Percentiles rank a stretch among this genome's conserved stretches.
These are phyloP conservation scores for Fraxinus baroniana DNA, from an alignment of 305 asterid genomes.

Conservation along the genomic window DNA sequence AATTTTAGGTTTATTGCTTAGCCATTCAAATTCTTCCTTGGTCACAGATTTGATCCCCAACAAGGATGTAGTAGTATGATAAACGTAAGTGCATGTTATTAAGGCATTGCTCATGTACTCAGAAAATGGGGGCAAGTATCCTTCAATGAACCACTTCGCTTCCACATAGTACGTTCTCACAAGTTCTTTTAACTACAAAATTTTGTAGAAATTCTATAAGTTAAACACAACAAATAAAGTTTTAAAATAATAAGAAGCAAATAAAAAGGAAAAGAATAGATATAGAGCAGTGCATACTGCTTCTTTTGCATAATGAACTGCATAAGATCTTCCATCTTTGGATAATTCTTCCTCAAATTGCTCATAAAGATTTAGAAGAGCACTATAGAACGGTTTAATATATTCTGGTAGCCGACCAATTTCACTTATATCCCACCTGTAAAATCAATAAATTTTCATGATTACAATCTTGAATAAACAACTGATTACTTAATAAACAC, in stretches of 20 bases:
- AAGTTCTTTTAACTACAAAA: background rate
- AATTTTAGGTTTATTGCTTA: background rate
- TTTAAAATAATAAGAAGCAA: background rate
- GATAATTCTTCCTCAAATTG: background rate
- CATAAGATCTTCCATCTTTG: background rate
- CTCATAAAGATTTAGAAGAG: background rate
- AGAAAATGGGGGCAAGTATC: background rate
- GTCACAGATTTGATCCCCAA: background rate
- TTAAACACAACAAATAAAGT: background rate
- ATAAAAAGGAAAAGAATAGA: background rate
- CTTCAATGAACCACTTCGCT: background rate
- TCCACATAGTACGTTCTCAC: background rate
- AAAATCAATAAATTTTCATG: background rate
- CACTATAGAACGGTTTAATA: background rate
- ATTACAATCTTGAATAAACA: background rate
- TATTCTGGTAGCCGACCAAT: background rate
- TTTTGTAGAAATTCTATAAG: background rate
- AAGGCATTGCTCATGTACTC: background rate
- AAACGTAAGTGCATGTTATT: background rate
- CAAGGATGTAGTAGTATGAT: background rate
- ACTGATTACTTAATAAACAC: background rate
- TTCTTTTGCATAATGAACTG: background rate
- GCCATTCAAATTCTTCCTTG: background rate
- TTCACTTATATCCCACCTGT: background rate
- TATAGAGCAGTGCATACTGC: background rate